Evolutionary conservation across 352 stramenopile species (phyloP).

Genomic region (Phytophthora fragariaefolia): DNA sequence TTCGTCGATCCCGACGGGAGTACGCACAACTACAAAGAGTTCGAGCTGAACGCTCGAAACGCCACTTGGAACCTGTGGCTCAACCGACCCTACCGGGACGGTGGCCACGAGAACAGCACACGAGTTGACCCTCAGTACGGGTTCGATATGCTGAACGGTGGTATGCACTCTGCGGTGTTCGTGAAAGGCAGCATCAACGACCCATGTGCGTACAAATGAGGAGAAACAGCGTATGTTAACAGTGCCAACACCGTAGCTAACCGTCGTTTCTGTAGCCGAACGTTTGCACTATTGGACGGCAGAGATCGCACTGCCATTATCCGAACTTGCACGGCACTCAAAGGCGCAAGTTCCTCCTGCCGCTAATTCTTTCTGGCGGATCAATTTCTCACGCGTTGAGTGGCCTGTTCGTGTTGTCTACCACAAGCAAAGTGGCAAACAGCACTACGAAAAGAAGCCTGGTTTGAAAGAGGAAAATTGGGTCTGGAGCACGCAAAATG

Average conservation of each 20-base stretch:
- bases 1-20: conserved; percentile 85
- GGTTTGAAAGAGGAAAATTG: conserved; percentile 77
- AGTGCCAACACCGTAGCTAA: not conserved
- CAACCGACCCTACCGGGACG: conserved; percentile 86
- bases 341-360: conserved; percentile 44
- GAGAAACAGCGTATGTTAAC: not conserved
- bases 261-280: conserved; percentile 26
- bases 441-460: conserved; percentile 61
- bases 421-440: conserved; percentile 17
- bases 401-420: conserved; percentile 54
- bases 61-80: conserved; percentile 91
- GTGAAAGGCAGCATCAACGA: conserved; percentile 73
- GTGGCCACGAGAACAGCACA: conserved; percentile 83
- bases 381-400: conserved; percentile 92
- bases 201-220: conserved; percentile 32
- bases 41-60: conserved; percentile 91
- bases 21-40: conserved; percentile 92
- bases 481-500: conserved; percentile 89
- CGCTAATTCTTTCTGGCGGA: conserved; percentile 64
- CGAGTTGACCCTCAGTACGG: conserved; percentile 66
- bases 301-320: conserved; percentile 81
- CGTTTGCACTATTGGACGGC: conserved; percentile 79
- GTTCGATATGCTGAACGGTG: conserved; percentile 71
- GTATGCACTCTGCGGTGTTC: conserved; percentile 56
- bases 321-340: conserved; percentile 55